Conservation (phyloP, 257 asterid species). For the Scutellaria barbata region DNA sequence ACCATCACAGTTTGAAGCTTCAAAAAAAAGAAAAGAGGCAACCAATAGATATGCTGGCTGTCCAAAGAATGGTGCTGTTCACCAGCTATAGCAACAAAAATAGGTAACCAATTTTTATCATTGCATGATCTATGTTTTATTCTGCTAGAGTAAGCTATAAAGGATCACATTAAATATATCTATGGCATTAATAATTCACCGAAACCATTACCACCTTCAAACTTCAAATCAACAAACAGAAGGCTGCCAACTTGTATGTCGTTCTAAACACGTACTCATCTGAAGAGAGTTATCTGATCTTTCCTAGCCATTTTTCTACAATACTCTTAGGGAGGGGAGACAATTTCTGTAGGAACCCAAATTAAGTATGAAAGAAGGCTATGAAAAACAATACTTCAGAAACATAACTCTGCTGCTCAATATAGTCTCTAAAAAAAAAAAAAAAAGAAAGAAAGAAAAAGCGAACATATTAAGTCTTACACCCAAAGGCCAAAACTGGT, state of each 20-base stretch:
- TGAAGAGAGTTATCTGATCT: background rate
- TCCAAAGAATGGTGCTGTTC: background rate
- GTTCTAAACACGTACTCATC: background rate
- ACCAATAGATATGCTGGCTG: background rate
- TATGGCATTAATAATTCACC: background rate
- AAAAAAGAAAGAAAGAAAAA: background rate
- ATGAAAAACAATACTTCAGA: background rate
- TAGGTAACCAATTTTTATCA: no score
- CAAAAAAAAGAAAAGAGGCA: background rate
- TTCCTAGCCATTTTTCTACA: slow-evolving; percentile 2
- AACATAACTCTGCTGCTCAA: background rate
- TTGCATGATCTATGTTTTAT: background rate
- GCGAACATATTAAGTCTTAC: background rate
- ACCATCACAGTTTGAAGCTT: background rate
- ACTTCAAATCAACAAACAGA: slow-evolving; percentile 13
- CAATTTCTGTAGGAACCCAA: background rate
- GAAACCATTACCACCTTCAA: slow-evolving; percentile 6
- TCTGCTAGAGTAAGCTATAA: slow-evolving; percentile 11
- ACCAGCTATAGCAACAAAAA: slow-evolving; percentile 1
- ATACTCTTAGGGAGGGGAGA: background rate
- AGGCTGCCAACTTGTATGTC: background rate
- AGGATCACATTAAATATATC: background rate
- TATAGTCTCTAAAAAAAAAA: background rate
- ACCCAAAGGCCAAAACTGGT: background rate
- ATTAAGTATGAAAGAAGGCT: background rate